A percentile compares a stretch with the other conserved stretches of the same genome.
These are phyloP conservation scores for Hordeum marinum DNA, from an alignment of 176 grass and related monocot species.

Conservation along the genomic window DNA sequence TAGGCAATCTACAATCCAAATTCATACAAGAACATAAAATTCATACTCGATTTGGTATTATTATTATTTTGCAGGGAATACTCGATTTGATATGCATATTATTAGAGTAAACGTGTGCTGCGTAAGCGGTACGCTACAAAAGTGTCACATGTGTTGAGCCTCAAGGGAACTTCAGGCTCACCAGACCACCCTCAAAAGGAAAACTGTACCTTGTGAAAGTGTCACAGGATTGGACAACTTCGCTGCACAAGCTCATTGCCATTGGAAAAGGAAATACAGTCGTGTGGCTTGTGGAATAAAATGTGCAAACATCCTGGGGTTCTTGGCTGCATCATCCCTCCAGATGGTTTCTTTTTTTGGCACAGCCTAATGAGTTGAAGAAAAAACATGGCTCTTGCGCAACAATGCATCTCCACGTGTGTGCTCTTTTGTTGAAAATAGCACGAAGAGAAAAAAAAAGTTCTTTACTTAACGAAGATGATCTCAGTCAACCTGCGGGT, in stretches of 20 bases:
- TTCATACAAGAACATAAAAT: too few relatives aligned
- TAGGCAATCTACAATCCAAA: too few relatives aligned
- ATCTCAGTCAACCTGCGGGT: background rate
- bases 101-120: background rate
- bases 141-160: too few relatives aligned
- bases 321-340: background rate
- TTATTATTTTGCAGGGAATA: too few relatives aligned
- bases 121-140: background rate
- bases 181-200: too few relatives aligned
- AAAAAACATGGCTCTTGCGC: background rate
- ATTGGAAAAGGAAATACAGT: background rate
- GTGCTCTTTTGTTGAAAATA: background rate
- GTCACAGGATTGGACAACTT: too few relatives aligned
- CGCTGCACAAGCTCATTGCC: background rate
- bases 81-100: background rate
- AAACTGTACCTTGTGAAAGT: too few relatives aligned
- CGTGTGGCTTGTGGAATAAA: too few relatives aligned
- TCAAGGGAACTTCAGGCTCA: too few relatives aligned
- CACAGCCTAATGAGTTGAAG: background rate
- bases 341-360: background rate
- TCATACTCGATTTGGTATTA: too few relatives aligned
- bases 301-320: background rate
- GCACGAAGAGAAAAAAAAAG: background rate
- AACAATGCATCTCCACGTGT: background rate
- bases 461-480: background rate